Conservation (phyloP, 169 alveolate genomes). For the Plasmodium ovale region DNA sequence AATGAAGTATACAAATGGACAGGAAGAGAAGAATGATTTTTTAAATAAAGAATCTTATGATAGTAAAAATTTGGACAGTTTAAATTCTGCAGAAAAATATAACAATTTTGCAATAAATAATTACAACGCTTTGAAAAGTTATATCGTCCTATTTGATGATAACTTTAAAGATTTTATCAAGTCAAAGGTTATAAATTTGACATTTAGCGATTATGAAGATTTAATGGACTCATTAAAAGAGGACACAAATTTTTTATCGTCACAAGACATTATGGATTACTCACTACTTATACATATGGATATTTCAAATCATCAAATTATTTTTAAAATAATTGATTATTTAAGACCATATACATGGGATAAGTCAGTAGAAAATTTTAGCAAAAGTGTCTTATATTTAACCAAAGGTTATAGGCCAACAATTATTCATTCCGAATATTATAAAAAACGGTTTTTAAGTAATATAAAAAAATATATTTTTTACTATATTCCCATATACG, state of each 20-base stretch:
- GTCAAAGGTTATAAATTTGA: slow-evolving; percentile 51
- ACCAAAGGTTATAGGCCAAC: slow-evolving; percentile 75
- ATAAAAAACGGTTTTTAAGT: slow-evolving; percentile 63
- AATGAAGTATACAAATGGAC: background rate
- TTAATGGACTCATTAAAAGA: slow-evolving; percentile 61
- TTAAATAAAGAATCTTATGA: background rate
- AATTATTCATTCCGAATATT: slow-evolving; percentile 74
- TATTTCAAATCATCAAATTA: slow-evolving; percentile 31
- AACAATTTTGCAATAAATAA: slow-evolving; percentile 42
- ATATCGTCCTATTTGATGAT: slow-evolving; percentile 64
- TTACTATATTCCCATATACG: slow-evolving; percentile 52
- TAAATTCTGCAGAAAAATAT: slow-evolving; percentile 50
- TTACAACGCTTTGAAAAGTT: slow-evolving; percentile 25
- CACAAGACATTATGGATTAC: slow-evolving; percentile 72
- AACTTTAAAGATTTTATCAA: slow-evolving; percentile 63
- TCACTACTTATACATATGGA: slow-evolving; percentile 70
- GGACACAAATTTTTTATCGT: slow-evolving; percentile 32
- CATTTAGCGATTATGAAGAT: slow-evolving; percentile 55
- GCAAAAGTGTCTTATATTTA: slow-evolving; percentile 73
- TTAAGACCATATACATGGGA: slow-evolving; percentile 77
- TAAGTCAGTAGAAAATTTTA: slow-evolving; percentile 68
- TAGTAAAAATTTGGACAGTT: slow-evolving; percentile 33
- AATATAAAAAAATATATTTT: slow-evolving; percentile 60
- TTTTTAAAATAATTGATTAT: slow-evolving; percentile 72
- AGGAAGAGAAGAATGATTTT: slow-evolving; percentile 29